Evolutionary conservation across 2,329 filamentous ascomycete genomes (phyloP).

Genomic region (Sporothrix luriei): DNA sequence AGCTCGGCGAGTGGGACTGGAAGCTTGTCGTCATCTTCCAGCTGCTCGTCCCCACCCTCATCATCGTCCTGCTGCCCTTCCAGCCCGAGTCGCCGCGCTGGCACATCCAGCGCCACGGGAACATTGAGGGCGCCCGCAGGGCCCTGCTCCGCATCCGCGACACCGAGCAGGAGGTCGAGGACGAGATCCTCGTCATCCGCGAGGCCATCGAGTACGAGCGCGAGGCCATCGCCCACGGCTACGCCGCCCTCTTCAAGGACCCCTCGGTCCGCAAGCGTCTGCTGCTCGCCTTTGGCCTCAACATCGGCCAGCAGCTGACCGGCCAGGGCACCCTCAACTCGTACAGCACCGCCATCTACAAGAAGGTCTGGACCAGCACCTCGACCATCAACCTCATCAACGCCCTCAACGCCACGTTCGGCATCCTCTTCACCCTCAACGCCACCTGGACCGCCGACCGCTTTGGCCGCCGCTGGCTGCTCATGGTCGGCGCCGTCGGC

Average conservation of each 20-base stretch:
- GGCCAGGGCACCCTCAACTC: constrained; percentile 73
- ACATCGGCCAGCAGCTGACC: constrained; percentile 71
- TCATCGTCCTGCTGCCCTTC: constrained; percentile 64
- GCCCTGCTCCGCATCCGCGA: constrained; percentile 64
- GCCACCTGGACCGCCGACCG: constrained; percentile 73
- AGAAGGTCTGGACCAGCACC: constrained; percentile 64
- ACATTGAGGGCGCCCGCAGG: constrained; percentile 61
- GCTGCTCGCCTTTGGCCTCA: constrained; percentile 65
- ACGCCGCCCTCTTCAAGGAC: constrained; percentile 70
- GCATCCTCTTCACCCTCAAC: constrained; percentile 72
- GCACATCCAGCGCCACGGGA: constrained; percentile 63
- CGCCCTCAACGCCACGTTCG: constrained; percentile 71
- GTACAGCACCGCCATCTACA: constrained; percentile 74
- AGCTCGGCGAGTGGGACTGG: constrained; percentile 72
- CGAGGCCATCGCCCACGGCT: constrained; percentile 64
- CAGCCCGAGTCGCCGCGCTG: constrained; percentile 70
- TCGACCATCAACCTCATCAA: constrained; percentile 71
- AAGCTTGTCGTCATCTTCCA: constrained; percentile 73
- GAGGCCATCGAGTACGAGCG: constrained; percentile 73
- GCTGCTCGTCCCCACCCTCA: constrained; percentile 65
- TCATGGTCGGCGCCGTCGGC: constrained; percentile 68
- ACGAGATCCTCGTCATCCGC: constrained; percentile 65
- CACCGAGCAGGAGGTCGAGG: constrained; percentile 66
- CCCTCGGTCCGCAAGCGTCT: constrained; percentile 68
- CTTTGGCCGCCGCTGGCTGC: constrained; percentile 69